These are phyloP conservation scores for Dictyostelium brefeldianum DNA, from an alignment of 78 protist species.

Conservation along the genomic window DNA sequence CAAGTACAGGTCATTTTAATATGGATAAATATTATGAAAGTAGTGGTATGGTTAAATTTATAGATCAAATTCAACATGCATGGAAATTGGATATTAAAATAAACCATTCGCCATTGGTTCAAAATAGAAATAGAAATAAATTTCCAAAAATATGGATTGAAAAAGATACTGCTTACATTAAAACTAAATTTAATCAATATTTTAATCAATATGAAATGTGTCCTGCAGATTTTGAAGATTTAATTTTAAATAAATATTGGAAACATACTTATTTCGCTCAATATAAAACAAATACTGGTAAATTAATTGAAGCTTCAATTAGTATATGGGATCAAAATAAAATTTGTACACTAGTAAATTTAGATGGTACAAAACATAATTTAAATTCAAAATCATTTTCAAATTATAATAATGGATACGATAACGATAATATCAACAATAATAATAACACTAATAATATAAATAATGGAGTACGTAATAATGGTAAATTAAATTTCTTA, in stretches of 20 bases:
- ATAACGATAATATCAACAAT: background rate
- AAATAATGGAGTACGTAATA: background rate
- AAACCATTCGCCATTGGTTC: background rate
- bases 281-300: background rate
- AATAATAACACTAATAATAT: background rate
- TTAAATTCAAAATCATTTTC: background rate
- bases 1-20: background rate
- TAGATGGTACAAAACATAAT: constrained; percentile 5
- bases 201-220: constrained; percentile 58
- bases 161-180: constrained; percentile 20
- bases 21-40: constrained; percentile 51
- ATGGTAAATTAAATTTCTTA: constrained; percentile 23
- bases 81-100: constrained; percentile 41
- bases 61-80: constrained; percentile 77
- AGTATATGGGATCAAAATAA: constrained; percentile 79
- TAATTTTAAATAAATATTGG: constrained; percentile 38
- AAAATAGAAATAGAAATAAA: background rate
- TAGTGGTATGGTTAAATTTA: constrained; percentile 15
- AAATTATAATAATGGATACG: background rate
- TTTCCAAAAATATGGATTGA: constrained; percentile 55
- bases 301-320: constrained; percentile 42
- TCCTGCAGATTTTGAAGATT: constrained; percentile 66
- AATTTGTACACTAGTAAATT: constrained; percentile 32
- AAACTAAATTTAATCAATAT: background rate
- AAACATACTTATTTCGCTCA: constrained; percentile 55